phyloP scores from a whole-genome alignment of 2,329 filamentous ascomycete genomes.

The Aspergillus udagawae region DNA sequence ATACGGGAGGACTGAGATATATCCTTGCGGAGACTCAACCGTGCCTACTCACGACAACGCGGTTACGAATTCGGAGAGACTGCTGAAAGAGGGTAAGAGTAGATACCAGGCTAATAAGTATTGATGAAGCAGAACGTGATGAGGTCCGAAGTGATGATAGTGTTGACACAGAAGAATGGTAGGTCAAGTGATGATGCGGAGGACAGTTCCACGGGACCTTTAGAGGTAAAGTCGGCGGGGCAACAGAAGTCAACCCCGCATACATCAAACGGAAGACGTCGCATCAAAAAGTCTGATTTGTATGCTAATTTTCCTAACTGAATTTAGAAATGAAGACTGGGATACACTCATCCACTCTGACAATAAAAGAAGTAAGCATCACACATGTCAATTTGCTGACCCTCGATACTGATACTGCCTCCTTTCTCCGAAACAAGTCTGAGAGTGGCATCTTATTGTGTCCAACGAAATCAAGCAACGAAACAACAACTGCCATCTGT shows the following conservation, averaged over 20 bases:
- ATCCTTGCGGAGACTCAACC: neutral
- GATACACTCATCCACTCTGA: neutral
- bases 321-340: neutral
- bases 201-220: slow-evolving; percentile 12
- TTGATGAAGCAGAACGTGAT: neutral
- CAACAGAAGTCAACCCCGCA: neutral
- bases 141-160: slow-evolving; percentile 2
- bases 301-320: neutral
- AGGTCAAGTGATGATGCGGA: slow-evolving; percentile 16
- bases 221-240: neutral
- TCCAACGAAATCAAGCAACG: neutral
- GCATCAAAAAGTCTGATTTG: neutral
- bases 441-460: neutral
- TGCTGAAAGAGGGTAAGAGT: neutral
- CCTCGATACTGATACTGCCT: neutral
- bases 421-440: neutral
- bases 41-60: neutral
- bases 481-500: neutral
- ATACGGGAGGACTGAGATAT: neutral
- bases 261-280: neutral
- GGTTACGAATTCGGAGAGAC: neutral
- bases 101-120: neutral
- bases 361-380: neutral
- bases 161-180: slow-evolving; percentile 6
- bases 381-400: neutral